Percentiles rank a stretch among this genome's conserved stretches.
Conservation (phyloP, 805 yeast species). For the Candida corydali region DNA sequence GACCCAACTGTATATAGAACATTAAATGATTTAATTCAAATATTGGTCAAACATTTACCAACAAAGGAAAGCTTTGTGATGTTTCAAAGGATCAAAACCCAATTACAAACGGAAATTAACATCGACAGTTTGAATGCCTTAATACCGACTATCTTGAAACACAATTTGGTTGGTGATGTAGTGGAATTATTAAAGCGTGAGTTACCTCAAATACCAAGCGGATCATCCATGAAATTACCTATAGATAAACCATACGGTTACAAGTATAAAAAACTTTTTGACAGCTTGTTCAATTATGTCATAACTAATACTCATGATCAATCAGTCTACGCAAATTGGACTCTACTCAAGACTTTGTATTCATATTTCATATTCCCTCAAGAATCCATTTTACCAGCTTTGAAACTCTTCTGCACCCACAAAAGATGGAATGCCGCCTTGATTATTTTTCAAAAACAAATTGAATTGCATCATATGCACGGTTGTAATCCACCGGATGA, state of each 20-base stretch:
- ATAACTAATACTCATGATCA: conserved; percentile 24
- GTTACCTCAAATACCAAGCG: conserved; percentile 31
- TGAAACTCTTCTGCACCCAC: conserved; percentile 51
- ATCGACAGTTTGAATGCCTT: conserved; percentile 26
- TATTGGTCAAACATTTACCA: conserved; percentile 22
- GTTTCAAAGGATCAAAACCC: conserved; percentile 34
- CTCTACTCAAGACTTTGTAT: conserved; percentile 53
- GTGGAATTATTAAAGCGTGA: conserved; percentile 39
- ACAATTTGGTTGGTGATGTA: conserved; percentile 37
- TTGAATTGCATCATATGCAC: conserved; percentile 29
- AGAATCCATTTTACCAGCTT: conserved; percentile 54
- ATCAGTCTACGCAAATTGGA: conserved; percentile 48
- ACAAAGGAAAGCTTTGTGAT: conserved; percentile 24
- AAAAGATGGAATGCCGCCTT: conserved; percentile 61
- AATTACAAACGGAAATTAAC: conserved; percentile 26
- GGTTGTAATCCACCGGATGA: conserved; percentile 27
- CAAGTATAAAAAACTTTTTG: conserved; percentile 26
- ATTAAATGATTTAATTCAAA: conserved; percentile 42
- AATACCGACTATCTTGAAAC: conserved; percentile 24
- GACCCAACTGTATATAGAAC: conserved; percentile 38
- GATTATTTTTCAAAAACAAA: conserved; percentile 51
- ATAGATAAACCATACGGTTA: conserved; percentile 18
- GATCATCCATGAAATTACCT: conserved; percentile 24
- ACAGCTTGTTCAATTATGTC: conserved; percentile 26
- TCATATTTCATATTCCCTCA: conserved; percentile 54